Evolutionary conservation across 73 alveolate genomes (phyloP), one percentile per base, ranked within the genome.

Genomic region (Effrenium voratum): DNA sequence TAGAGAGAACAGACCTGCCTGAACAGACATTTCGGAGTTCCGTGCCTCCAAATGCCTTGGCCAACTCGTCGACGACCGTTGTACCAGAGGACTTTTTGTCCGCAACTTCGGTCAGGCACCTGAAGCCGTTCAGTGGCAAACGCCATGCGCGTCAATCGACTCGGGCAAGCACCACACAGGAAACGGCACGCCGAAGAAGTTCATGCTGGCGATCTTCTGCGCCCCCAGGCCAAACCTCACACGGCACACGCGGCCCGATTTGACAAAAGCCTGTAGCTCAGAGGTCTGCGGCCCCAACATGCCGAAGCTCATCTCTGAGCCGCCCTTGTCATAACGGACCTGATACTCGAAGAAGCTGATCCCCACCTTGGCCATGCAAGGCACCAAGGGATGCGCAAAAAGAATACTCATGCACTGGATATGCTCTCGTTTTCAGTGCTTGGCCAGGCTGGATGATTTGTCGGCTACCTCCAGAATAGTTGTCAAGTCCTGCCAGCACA

Each of bases 311-410:
- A 87, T 87, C 95, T 87, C 95, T n/a, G 95, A 26, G 28, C 95
- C 95, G 19, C 95, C 95, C 85, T 87, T 87, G 95, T 87, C 95
- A 34, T 87, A 87, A 26, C 95, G 95, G 32, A 87, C 95, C 76
- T 87, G 95, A 70, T 41, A 87, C 85, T 87, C 95, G 32, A 87
- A 87, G 95, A 87, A 87, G 43, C 95, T 87, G 41, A 87, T 40
- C 36, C 95, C 95, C 15, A 47, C 95, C 95, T 87, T n/a, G 40
- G 79, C 43, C 60, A 44, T 40, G 16, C n/a, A n/a, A n/a, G n/a
- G n/a, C n/a, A n/a, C n/a, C n/a, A n/a, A n/a, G n/a, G n/a, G n/a
- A n/a, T n/a, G n/a, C n/a, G n/a, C n/a, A n/a, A n/a, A n/a, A n/a
- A n/a, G n/a, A n/a, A n/a, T n/a, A n/a, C n/a, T n/a, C n/a, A n/a